Evolutionary conservation across 2,329 filamentous ascomycete genomes (phyloP), one percentile per base, ranked within the genome.

Genomic region (Fusarium hainanense): DNA sequence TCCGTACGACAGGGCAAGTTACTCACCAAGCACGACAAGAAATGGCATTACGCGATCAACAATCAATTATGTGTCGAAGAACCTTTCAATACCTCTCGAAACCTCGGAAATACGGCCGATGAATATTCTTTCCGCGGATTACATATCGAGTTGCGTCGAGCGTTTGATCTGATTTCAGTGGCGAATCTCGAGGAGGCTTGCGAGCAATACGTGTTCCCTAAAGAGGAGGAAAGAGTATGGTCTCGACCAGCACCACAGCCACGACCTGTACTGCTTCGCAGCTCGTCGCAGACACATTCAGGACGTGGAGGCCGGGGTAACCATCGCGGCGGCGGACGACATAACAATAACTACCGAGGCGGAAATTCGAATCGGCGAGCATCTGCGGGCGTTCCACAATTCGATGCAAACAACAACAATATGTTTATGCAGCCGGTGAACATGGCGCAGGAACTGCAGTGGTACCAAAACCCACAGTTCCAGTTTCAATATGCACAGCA

Each of bases 41-140:
- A 90, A 27, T 98, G 96, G 96, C 89, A 94, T 75, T 85, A 92
- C 52, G 85, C 88, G 37, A 83, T 91, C 60, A 94, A 94, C 75
- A 96, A 97, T 75, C 89, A 92, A 68, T 86, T 99, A 32, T 98
- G 95, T 77, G 93, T 99, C 13, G 96, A 99, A 78, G 96, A 99
- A 79, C 96, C 96, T 0, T 99, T 99, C 84, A 99, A 97, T 75
- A 91, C 87, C 6, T 86, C 87, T 37, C 89, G 96, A 43, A 99
- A 99, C 78, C 85, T 99, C 47, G 96, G 94, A 43, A 99, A 99
- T 75, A 98, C 96, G 3, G 96, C 94, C 11, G 96, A 99, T 77
- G 94, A 97, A 77, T 97, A 93, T 44, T 95, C 96, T 1, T 98
- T 97, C 81, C 89, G 92, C 52, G 96, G 96, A 2, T 87, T 99